phyloP scores from a whole-genome alignment of 768 basidiomycete genomes.

The Asterophora lycoperdoides region DNA sequence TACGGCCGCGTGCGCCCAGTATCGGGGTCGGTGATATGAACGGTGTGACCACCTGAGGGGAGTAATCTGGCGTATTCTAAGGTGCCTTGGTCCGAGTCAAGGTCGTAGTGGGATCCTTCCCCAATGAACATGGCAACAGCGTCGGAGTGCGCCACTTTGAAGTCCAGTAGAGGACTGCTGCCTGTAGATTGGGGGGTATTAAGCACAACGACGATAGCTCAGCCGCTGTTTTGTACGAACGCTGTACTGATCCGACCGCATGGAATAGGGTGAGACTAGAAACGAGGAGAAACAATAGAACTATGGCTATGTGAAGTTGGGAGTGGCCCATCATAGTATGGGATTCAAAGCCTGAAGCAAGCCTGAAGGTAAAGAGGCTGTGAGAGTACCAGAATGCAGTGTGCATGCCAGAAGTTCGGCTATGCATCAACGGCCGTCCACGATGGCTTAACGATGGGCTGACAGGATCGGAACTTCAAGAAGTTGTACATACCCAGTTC shows the following conservation, averaged over 20 bases:
- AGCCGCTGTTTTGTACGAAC: neutral
- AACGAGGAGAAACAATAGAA: neutral
- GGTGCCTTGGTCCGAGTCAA: neutral
- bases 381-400: no score
- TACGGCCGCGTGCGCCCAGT: conserved; percentile 15
- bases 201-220: neutral
- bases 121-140: neutral
- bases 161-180: neutral
- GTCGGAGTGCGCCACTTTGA: neutral
- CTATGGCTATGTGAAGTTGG: neutral
- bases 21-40: conserved; percentile 20
- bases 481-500: no score
- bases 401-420: no score
- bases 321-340: neutral
- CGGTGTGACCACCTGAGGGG: conserved; percentile 27
- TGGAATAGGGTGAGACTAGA: neutral
- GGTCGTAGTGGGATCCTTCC: neutral
- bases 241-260: neutral
- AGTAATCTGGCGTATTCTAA: conserved; percentile 26
- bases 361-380: neutral
- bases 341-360: no score
- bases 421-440: no score
- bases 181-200: neutral
- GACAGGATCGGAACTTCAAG: no score
- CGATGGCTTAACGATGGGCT: no score